Conservation (phyloP, 2,329 filamentous ascomycete genomes). For the Talaromyces sp. region DNA sequence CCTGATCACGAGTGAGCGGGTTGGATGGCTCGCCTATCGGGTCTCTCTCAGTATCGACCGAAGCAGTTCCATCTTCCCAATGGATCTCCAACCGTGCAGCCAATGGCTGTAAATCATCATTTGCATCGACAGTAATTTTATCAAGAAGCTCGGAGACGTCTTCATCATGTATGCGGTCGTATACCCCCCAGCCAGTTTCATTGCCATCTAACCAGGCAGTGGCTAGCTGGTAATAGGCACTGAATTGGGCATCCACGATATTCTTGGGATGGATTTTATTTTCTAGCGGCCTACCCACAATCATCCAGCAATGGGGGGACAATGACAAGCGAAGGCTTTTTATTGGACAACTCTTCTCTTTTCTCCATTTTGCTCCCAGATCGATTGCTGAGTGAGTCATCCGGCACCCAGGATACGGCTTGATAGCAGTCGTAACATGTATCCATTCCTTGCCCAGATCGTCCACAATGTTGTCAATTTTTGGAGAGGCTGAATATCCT, state of each 20-base stretch:
- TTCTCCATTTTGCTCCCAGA: neutral
- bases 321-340: conserved; percentile 10
- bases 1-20: too few relatives aligned
- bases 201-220: conserved; percentile 11
- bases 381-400: neutral
- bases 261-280: conserved; percentile 32
- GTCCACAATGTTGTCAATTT: neutral
- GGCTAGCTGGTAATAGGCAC: conserved; percentile 29
- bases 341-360: neutral
- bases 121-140: neutral
- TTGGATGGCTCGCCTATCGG: too few relatives aligned
- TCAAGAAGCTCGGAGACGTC: neutral
- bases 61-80: too few relatives aligned
- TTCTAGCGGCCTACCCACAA: conserved; percentile 20
- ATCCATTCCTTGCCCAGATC: neutral
- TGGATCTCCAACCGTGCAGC: too few relatives aligned
- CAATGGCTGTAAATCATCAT: too few relatives aligned
- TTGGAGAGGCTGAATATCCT: neutral
- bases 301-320: conserved; percentile 8
- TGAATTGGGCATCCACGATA: conserved; percentile 31
- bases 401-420: neutral
- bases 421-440: neutral
- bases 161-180: neutral
- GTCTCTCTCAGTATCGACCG: too few relatives aligned
- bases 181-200: neutral